A percentile compares a stretch with the other conserved stretches of the same genome.
Conservation (phyloP, 2,329 filamentous ascomycete species). For the Aspergillus pseudoterreus region DNA sequence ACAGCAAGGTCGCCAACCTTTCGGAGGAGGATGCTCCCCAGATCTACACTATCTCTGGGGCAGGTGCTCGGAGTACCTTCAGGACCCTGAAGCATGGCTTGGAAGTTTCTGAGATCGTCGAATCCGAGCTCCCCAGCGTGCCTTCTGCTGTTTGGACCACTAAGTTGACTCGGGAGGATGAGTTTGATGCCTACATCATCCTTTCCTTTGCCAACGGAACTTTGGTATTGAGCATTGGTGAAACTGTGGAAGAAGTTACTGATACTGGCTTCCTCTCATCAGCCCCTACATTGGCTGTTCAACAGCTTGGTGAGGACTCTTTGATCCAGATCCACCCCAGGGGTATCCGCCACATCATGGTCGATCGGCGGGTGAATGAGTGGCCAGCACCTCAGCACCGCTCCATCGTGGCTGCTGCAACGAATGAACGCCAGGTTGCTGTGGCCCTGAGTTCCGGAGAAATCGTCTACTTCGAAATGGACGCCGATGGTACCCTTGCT, state of each 20-base stretch:
- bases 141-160: slow-evolving; percentile 94
- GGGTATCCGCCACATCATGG: slow-evolving; percentile 86
- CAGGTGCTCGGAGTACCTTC: slow-evolving; percentile 84
- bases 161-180: slow-evolving; percentile 74
- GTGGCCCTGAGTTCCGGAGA: slow-evolving; percentile 93
- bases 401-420: slow-evolving; percentile 89
- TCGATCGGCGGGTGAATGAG: slow-evolving; percentile 74
- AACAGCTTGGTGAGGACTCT: slow-evolving; percentile 89
- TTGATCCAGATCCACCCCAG: slow-evolving; percentile 95
- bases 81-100: slow-evolving; percentile 88
- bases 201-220: slow-evolving; percentile 88
- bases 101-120: slow-evolving; percentile 92
- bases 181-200: slow-evolving; percentile 93
- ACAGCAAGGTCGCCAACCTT: slow-evolving; percentile 87
- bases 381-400: slow-evolving; percentile 92
- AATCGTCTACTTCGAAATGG: slow-evolving; percentile 98
- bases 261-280: slow-evolving; percentile 89
- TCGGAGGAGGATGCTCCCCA: slow-evolving; percentile 92
- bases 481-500: slow-evolving; percentile 80
- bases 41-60: slow-evolving; percentile 89
- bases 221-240: slow-evolving; percentile 88
- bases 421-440: slow-evolving; percentile 89
- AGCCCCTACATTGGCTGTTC: slow-evolving; percentile 85
- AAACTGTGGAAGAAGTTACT: slow-evolving; percentile 92
- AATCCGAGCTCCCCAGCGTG: slow-evolving; percentile 83